phyloP scores from a whole-genome alignment of 495 filamentous ascomycete species.

The Penicillium argentinense region DNA sequence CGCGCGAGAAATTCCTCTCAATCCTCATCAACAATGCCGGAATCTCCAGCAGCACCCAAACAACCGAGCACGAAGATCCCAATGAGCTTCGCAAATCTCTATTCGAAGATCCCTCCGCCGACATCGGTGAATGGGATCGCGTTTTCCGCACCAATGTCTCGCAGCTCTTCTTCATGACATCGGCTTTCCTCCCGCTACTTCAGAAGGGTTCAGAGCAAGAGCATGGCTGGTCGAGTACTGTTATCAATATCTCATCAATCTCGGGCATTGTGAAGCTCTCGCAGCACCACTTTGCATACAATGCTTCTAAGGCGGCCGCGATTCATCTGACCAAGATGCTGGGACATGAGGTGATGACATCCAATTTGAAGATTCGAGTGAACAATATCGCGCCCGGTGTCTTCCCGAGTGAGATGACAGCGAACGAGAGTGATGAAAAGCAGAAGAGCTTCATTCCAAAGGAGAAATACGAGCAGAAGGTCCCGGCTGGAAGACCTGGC shows the following conservation, averaged over 20 bases:
- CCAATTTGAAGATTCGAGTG: constrained; percentile 44
- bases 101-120: constrained; percentile 47
- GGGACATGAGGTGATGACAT: constrained; percentile 47
- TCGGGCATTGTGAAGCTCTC: constrained; percentile 49
- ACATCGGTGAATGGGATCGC: constrained; percentile 46
- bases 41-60: constrained; percentile 35
- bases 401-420: constrained; percentile 57
- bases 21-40: constrained; percentile 61
- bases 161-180: constrained; percentile 48
- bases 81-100: constrained; percentile 54
- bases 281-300: constrained; percentile 56
- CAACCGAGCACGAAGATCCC: constrained; percentile 36
- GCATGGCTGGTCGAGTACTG: constrained; percentile 51
- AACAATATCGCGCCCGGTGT: constrained; percentile 58
- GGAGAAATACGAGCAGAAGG: constrained; percentile 58
- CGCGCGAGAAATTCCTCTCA: constrained; percentile 44
- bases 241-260: constrained; percentile 62
- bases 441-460: constrained; percentile 65
- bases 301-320: constrained; percentile 50
- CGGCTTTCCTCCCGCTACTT: constrained; percentile 39
- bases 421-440: constrained; percentile 50
- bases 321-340: constrained; percentile 57
- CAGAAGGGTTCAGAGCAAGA: constrained; percentile 46
- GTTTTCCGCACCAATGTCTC: constrained; percentile 51
- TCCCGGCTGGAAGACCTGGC: constrained; percentile 62